These are phyloP conservation scores for Antitrichia curtipendula DNA, from an alignment of 225 moss, liverwort and hornwort species.

Conservation along the genomic window DNA sequence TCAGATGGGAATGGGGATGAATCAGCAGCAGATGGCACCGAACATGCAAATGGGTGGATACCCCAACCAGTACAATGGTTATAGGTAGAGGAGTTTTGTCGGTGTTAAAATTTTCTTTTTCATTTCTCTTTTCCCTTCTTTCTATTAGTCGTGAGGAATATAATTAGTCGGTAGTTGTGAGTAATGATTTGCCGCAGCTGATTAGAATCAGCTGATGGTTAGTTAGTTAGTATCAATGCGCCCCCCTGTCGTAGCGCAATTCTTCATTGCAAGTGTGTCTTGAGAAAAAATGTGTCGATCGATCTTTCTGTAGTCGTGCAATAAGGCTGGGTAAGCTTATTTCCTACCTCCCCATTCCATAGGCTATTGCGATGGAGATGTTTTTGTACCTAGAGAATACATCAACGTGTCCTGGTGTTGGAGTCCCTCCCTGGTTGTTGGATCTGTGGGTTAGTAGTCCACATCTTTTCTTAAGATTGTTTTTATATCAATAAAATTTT, in stretches of 20 bases:
- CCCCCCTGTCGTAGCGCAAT: conserved; percentile 6
- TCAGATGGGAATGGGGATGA: conserved; percentile 70
- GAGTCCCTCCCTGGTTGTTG: not conserved
- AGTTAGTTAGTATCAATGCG: not conserved
- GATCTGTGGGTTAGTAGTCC: not conserved
- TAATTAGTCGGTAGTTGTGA: conserved; percentile 3
- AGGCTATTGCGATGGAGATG: conserved; percentile 43
- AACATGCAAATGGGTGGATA: conserved; percentile 66
- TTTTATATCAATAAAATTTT: conserved; percentile 23
- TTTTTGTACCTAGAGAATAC: conserved; percentile 20
- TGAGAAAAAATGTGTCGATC: conserved; percentile 12
- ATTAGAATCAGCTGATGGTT: conserved; percentile 18
- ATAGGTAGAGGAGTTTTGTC: conserved; percentile 44
- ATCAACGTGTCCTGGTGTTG: conserved; percentile 1
- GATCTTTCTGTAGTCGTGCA: conserved; percentile 16
- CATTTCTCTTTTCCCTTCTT: not conserved
- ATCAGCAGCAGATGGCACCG: conserved; percentile 31
- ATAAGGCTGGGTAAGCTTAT: conserved; percentile 16
- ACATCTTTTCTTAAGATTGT: conserved; percentile 37
- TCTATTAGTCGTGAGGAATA: conserved; percentile 4
- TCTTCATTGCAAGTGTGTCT: conserved; percentile 34
- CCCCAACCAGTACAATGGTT: conserved; percentile 72
- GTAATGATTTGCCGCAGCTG: conserved; percentile 36
- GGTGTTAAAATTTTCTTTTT: not conserved
- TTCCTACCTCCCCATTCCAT: conserved; percentile 19